A percentile compares a stretch with the other conserved stretches of the same genome.
Evolutionary conservation across 306 rosid species (phyloP).

Genomic region (Potentilla sterilis): DNA sequence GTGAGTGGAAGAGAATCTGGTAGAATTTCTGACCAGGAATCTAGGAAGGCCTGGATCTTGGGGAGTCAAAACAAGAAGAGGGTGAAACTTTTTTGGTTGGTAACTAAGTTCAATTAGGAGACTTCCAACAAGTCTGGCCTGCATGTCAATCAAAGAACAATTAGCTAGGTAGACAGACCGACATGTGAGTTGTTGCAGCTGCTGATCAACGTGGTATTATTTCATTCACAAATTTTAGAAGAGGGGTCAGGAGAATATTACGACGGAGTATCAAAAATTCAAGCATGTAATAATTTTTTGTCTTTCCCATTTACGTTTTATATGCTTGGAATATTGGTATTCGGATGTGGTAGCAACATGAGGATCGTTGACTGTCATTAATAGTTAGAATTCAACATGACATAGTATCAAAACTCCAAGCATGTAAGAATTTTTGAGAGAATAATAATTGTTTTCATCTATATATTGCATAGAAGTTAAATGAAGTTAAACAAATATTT

Average conservation of each 20-base stretch:
- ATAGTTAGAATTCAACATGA: too few species aligned
- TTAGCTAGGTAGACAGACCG: background rate
- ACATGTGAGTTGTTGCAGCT: background rate
- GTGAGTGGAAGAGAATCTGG: background rate
- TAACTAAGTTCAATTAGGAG: background rate
- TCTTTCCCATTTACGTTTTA: too few species aligned
- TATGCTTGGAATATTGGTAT: too few species aligned
- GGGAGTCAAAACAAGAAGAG: background rate
- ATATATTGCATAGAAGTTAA: too few species aligned
- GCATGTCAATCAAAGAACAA: background rate
- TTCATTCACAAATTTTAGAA: background rate
- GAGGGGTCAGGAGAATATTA: background rate
- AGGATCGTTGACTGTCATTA: too few species aligned
- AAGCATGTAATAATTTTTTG: too few species aligned
- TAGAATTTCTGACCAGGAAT: background rate
- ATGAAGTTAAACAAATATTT: too few species aligned
- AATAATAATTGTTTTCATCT: background rate
- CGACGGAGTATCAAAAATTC: too few species aligned
- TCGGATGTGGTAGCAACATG: too few species aligned
- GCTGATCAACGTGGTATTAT: constrained; percentile 8
- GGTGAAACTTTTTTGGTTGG: background rate
- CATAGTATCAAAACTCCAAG: too few species aligned
- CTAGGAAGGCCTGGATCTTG: background rate
- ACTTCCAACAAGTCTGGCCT: background rate
- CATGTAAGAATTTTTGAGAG: too few species aligned